Evolutionary conservation across 2,329 filamentous ascomycete genomes (phyloP).

Genomic region (Colletotrichum tamarilloi): DNA sequence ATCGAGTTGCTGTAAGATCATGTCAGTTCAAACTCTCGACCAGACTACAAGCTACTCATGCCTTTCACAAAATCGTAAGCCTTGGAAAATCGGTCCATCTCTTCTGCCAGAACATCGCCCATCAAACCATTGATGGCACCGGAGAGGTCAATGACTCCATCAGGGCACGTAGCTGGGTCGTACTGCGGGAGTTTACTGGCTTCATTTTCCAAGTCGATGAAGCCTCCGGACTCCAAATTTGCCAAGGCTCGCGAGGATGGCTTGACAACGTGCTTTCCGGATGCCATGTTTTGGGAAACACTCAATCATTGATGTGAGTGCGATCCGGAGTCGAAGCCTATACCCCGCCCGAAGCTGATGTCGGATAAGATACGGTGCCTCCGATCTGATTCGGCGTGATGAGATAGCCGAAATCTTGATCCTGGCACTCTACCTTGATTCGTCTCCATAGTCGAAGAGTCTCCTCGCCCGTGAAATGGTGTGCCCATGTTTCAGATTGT

Average conservation of each 20-base stretch:
- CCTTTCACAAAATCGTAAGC: background rate
- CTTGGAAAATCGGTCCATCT: background rate
- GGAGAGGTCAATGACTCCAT: conserved; percentile 23
- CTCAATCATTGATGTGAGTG: background rate
- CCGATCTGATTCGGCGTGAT: background rate
- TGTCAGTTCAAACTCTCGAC: background rate
- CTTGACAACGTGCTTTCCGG: background rate
- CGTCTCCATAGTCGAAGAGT: background rate
- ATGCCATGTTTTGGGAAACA: background rate
- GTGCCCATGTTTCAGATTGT: background rate
- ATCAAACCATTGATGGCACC: conserved; percentile 17
- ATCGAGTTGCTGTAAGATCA: background rate
- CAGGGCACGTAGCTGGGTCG: background rate
- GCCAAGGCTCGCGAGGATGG: conserved; percentile 12
- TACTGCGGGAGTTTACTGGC: conserved; percentile 5
- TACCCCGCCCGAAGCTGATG: conserved; percentile 10
- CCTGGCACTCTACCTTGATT: background rate
- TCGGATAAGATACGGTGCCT: background rate
- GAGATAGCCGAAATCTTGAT: background rate
- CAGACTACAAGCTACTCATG: background rate
- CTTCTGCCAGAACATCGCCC: background rate
- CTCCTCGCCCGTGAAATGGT: background rate
- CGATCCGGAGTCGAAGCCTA: background rate
- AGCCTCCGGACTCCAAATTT: conserved; percentile 3
- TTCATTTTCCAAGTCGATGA: conserved; percentile 18